Evolutionary conservation across 2,329 filamentous ascomycete genomes (phyloP).

Genomic region (Ceratocystis albifundus): DNA sequence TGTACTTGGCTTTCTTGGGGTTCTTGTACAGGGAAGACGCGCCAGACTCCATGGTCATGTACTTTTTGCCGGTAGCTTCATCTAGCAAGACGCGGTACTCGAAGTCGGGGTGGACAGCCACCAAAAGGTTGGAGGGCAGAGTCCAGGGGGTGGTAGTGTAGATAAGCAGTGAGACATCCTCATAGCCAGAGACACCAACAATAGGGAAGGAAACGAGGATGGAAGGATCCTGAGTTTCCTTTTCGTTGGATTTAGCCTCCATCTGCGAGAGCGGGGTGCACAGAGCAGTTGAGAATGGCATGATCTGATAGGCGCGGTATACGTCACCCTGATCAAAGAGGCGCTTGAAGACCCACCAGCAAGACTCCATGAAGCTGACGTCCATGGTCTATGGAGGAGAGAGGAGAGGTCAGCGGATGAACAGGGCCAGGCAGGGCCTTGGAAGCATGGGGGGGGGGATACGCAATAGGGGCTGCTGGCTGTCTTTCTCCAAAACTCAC

Average conservation of each 20-base stretch:
- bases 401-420: not conserved
- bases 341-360: constrained; percentile 70
- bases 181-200: constrained; percentile 47
- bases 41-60: constrained; percentile 55
- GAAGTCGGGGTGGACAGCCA: constrained; percentile 63
- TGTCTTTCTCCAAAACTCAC: constrained; percentile 27
- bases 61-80: constrained; percentile 52
- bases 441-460: not conserved
- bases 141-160: constrained; percentile 70
- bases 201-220: constrained; percentile 61
- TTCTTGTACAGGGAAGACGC: constrained; percentile 63
- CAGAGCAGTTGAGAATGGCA: constrained; percentile 65
- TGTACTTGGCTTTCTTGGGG: constrained; percentile 64
- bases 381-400: constrained; percentile 51
- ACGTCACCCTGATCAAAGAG: constrained; percentile 60
- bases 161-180: constrained; percentile 45
- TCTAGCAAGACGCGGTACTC: constrained; percentile 67
- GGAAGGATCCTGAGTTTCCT: constrained; percentile 62
- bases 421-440: not conserved
- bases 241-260: constrained; percentile 64
- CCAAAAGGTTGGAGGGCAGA: constrained; percentile 60
- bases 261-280: constrained; percentile 66
- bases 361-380: constrained; percentile 61
- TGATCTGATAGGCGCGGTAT: constrained; percentile 61
- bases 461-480: not conserved